phyloP scores from a whole-genome alignment of 352 stramenopile species.

The Phytophthora aleatoria region DNA sequence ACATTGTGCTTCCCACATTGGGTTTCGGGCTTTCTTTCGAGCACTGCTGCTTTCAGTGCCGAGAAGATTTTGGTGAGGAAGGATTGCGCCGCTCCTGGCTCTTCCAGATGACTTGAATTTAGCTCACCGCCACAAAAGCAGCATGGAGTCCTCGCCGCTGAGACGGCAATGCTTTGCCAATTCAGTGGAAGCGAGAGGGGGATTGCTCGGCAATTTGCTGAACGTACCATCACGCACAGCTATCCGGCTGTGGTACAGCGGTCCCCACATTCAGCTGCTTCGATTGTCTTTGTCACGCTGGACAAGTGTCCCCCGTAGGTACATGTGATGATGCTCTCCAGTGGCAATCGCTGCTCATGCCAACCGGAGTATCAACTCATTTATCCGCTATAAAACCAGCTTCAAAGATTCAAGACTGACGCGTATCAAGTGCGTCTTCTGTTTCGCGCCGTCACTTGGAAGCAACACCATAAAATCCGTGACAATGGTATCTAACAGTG shows the following conservation, averaged over 20 bases:
- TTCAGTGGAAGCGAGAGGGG: neutral
- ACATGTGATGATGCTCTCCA: neutral
- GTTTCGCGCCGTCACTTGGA: no score
- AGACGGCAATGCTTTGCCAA: neutral
- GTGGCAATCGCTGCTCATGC: neutral
- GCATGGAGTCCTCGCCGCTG: neutral
- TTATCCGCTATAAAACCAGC: no score
- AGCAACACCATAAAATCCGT: no score
- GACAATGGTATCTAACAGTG: no score
- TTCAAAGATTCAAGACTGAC: no score
- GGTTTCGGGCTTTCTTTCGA: constrained; percentile 29
- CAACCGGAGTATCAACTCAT: no score
- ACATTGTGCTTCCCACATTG: constrained; percentile 7
- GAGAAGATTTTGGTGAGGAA: constrained; percentile 30
- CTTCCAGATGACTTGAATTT: constrained; percentile 18
- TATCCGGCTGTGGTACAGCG: neutral
- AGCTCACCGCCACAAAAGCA: constrained; percentile 2
- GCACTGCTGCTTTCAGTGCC: constrained; percentile 4
- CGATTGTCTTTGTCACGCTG: constrained; percentile 19
- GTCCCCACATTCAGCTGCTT: neutral
- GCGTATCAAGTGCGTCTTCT: no score
- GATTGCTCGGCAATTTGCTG: no score
- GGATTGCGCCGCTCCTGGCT: neutral
- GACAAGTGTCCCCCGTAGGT: constrained; percentile 4
- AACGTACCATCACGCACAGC: neutral